Conservation (phyloP, 805 yeast species). For the Candida nanaspora region DNA sequence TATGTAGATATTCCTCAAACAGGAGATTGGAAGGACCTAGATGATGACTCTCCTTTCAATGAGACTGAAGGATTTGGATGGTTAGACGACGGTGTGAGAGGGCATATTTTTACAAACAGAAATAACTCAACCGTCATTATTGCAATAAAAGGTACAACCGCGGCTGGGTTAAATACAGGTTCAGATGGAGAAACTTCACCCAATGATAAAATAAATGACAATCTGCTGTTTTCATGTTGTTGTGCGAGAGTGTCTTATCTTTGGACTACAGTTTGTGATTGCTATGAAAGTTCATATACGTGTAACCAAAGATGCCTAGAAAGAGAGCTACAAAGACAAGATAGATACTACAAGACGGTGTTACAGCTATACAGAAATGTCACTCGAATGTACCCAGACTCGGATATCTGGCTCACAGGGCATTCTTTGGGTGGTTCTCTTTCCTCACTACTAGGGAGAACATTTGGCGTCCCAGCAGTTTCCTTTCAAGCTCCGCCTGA, state of each 20-base stretch:
- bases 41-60: slow-evolving; percentile 32
- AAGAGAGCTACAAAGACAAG: slow-evolving; percentile 61
- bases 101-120: slow-evolving; percentile 73
- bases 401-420: slow-evolving; percentile 89
- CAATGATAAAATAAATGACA: slow-evolving; percentile 81
- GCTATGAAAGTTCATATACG: slow-evolving; percentile 74
- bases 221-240: slow-evolving; percentile 86
- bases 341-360: slow-evolving; percentile 75
- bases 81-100: slow-evolving; percentile 79
- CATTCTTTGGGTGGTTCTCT: slow-evolving; percentile 93
- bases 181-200: slow-evolving; percentile 57
- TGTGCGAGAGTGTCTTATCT: slow-evolving; percentile 87
- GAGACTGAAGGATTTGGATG: slow-evolving; percentile 71
- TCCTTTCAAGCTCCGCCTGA: slow-evolving; percentile 95
- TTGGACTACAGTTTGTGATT: slow-evolving; percentile 96
- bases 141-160: slow-evolving; percentile 87
- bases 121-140: slow-evolving; percentile 58
- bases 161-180: slow-evolving; percentile 56
- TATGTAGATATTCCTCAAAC: slow-evolving; percentile 70
- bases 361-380: slow-evolving; percentile 74
- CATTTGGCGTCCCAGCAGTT: slow-evolving; percentile 85
- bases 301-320: slow-evolving; percentile 88
- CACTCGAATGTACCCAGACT: slow-evolving; percentile 53
- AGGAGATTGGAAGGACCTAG: slow-evolving; percentile 78
- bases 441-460: slow-evolving; percentile 74